Evolutionary conservation across 192 early-diverging fungal genomes (phyloP).

Genomic region (Backusella tarrabulga): DNA sequence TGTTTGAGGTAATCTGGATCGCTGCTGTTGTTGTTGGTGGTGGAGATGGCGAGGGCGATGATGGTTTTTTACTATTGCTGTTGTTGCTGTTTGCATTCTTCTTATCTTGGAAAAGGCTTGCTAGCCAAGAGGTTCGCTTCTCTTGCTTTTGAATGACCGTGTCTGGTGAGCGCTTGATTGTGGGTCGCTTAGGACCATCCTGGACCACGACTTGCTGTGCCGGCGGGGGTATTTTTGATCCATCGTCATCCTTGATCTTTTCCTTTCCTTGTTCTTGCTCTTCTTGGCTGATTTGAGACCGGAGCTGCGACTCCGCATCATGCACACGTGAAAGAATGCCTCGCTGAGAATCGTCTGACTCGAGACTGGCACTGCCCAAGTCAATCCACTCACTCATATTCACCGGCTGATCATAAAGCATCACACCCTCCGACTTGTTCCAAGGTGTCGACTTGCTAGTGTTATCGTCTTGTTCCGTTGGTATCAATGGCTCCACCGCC

Average conservation of each 20-base stretch:
- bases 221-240: not conserved
- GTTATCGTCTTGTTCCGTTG: not conserved
- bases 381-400: conserved; percentile 37
- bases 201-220: not conserved
- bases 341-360: conserved; percentile 20
- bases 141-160: not conserved
- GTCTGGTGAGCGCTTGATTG: not conserved
- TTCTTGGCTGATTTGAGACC: conserved; percentile 14
- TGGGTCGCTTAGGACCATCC: not conserved
- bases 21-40: not conserved
- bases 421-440: conserved; percentile 12
- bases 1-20: not conserved
- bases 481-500: not conserved
- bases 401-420: conserved; percentile 31
- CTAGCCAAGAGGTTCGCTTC: conserved; percentile 4
- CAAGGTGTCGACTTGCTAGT: not conserved
- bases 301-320: conserved; percentile 33
- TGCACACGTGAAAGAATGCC: conserved; percentile 37
- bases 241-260: not conserved
- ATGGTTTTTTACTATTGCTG: not conserved
- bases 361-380: conserved; percentile 24
- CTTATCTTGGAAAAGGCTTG: conserved; percentile 15
- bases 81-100: not conserved
- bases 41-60: not conserved
- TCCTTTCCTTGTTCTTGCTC: not conserved